Conservation (phyloP, 139 green algal species). For the Closterium sp. region DNA sequence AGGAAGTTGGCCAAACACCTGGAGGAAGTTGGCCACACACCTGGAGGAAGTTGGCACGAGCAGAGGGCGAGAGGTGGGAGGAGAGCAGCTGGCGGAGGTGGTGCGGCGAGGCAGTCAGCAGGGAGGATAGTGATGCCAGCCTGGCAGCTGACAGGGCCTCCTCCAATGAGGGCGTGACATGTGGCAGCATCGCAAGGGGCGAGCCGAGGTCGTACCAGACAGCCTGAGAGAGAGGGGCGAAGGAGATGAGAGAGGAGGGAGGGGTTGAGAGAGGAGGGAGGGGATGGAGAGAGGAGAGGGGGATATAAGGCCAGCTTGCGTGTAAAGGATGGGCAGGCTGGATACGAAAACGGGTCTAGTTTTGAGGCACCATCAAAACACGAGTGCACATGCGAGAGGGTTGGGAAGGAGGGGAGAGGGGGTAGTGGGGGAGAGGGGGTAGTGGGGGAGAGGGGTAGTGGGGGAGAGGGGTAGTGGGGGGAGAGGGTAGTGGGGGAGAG, state of each 20-base stretch:
- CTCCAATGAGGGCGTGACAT: conserved; percentile 52
- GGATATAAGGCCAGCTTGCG: not conserved
- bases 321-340: not conserved
- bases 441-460: no score
- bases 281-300: not conserved
- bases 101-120: not conserved
- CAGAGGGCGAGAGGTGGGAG: not conserved
- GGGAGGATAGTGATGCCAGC: conserved; percentile 6
- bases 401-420: not conserved
- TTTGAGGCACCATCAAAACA: not conserved
- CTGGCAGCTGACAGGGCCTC: not conserved
- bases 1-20: no score
- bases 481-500: no score
- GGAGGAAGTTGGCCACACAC: no score
- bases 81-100: conserved; percentile 13
- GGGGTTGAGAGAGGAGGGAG: not conserved
- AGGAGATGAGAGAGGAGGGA: not conserved
- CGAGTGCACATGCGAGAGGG: not conserved
- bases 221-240: not conserved
- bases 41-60: conserved; percentile 17
- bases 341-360: not conserved
- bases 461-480: no score
- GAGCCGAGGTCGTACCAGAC: conserved; percentile 62
- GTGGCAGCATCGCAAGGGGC: conserved; percentile 70
- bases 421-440: not conserved